Base-by-base conservation (phyloP, 2,329 filamentous ascomycete genomes). In the Ophiocordyceps sinensis region DNA sequence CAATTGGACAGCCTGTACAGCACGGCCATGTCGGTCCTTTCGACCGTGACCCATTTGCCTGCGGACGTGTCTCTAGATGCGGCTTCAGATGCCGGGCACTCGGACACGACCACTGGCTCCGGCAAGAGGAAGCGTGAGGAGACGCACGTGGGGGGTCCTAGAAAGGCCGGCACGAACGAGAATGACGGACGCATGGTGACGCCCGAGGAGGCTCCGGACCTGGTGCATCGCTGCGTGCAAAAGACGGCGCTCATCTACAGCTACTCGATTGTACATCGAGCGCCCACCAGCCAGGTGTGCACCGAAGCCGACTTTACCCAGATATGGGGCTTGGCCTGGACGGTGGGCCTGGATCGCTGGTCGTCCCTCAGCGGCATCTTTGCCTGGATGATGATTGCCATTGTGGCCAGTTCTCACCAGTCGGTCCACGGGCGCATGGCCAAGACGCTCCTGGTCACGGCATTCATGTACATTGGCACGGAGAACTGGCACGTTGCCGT, bases 251-350 rank as follows among this genome's bases (percentile, higher is more conserved):
- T 69, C 6, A 53, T 74, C 21, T 73, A 72, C 54, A 64, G 62
- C 42, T 58, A 59, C 3, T 66, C 70, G 3, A 66, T 74, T 35
- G 51, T 61, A 28, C 44, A 51, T 10, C 63, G 66, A 3, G 54
- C 49, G 3, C 64, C 69, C 0, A 66, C 71, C 13, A 62, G 62
- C 40, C 43, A 49, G 6, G 53, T 64, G 1, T 66, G 68, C 41
- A 55, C 54, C 3, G 44, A 56, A 4, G 45, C 49, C 9, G 65
- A 70, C 36, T 64, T 70, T 43, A 42, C 57, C 10, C 49, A 51
- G 36, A 59, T 73, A 5, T 75, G 70, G 70, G 56, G 55, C 13
- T 60, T 61, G 3, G 56, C 64, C 11, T 73, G 70, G 69, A 57
- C 61, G 15, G 62, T 69, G 5, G 61, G 65, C 2, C 54, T 71